Base-by-base conservation (phyloP, 305 asterid species). In the Striga hermonthica region DNA sequence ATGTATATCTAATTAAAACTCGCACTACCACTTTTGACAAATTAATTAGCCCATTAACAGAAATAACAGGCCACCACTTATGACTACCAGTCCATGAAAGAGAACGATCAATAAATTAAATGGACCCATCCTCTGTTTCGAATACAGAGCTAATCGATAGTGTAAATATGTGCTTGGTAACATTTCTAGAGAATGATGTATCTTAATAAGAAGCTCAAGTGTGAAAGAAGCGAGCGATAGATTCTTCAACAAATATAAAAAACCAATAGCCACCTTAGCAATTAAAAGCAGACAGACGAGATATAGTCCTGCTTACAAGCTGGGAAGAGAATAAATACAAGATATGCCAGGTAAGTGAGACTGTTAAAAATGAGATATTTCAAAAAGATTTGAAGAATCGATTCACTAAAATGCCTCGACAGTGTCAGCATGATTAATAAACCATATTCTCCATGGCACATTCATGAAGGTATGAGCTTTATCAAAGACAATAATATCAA, bases 151-250 rank as follows among this genome's bases (percentile, higher is more conserved):
- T 31, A 12, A 65, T 57, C 34, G 36, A 66, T 16, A 36, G 67
- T 50, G 38, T 40, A 53, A 61, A 47, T 0, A 22, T 22, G 57
- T 47, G 69, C 38, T 52, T 65, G 66, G 58, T 52, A 37, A 48
- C 64, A 44, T 15, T 68, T 53, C 37, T 57, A 16, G 62, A 41
- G 57, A 60, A 49, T 41, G 64, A 31, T 45, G 55, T 40, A 49
- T 9, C 16, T 36, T 56, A 57, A 40, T 62, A 68, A 7, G 44
- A 67, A 61, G 57, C 57, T 13, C 65, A n/a, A 69, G 72, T 67
- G 38, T 38, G 69, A 53, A 31, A 56, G 69, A 52, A 66, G n/a
- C n/a, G n/a, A n/a, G n/a, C n/a, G n/a, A 12, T 36, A 57, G 37
- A 50, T 64, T 12, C 14, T 13, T 34, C 10, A 49, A 14, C 41